phyloP scores from a whole-genome alignment of 2,329 filamentous ascomycete species.

The Cladosporium sp. region DNA sequence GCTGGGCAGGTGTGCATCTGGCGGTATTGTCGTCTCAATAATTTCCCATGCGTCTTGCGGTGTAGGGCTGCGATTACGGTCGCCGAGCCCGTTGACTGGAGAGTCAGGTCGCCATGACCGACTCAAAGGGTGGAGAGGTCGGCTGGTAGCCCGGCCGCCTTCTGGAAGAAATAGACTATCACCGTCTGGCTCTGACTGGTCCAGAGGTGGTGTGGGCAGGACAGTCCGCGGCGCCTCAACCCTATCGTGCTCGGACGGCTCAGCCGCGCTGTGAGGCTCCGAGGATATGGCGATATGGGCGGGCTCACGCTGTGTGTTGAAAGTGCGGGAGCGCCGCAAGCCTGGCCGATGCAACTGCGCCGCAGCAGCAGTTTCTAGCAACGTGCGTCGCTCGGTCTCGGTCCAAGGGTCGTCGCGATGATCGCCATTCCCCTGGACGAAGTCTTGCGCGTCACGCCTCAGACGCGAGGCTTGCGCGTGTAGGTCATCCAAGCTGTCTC shows the following conservation, averaged over 20 bases:
- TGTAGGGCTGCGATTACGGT: conserved; percentile 75
- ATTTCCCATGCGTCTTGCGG: conserved; percentile 67
- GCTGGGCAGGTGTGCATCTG: conserved; percentile 74
- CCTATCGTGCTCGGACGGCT: not conserved
- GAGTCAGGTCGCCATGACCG: conserved; percentile 21
- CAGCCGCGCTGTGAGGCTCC: not conserved
- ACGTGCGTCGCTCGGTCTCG: not conserved
- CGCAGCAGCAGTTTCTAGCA: conserved; percentile 3
- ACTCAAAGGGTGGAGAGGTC: conserved; percentile 24
- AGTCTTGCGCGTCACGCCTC: not conserved
- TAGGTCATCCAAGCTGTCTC: conserved; percentile 2
- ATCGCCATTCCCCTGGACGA: not conserved
- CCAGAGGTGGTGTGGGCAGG: conserved; percentile 4
- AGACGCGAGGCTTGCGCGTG: not conserved
- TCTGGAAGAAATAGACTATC: conserved; percentile 20
- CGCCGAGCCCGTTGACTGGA: conserved; percentile 68
- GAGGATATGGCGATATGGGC: not conserved
- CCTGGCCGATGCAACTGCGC: not conserved
- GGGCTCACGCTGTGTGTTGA: too few species aligned
- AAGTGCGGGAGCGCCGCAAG: not conserved
- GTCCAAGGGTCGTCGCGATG: not conserved
- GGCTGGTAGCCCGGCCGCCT: conserved; percentile 5
- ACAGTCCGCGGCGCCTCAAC: not conserved
- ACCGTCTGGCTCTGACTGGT: conserved; percentile 11
- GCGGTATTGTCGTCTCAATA: conserved; percentile 70